These are phyloP conservation scores for Dactylellina sp. DNA, from an alignment of 2,329 filamentous ascomycete genomes.

Conservation along the genomic window DNA sequence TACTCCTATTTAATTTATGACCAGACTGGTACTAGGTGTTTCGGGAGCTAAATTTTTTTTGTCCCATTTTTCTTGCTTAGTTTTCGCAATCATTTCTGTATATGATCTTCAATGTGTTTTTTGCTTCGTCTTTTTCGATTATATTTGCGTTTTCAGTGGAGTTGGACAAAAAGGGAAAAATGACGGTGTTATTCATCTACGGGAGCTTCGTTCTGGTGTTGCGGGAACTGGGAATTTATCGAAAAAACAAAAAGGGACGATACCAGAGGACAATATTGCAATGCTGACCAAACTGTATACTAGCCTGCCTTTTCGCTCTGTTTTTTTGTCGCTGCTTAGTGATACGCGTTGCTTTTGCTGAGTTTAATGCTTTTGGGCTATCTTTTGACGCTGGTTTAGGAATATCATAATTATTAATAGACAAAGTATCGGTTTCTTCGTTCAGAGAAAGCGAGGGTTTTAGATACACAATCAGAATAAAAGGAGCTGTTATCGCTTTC, in stretches of 20 bases:
- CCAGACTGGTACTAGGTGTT: neutral
- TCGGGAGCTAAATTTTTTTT: neutral
- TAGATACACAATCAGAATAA: too few relatives aligned
- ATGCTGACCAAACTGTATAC: constrained; percentile 18
- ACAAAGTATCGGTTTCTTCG: too few relatives aligned
- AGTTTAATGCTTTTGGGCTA: neutral
- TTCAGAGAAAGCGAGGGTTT: too few relatives aligned
- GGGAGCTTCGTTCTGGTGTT: constrained; percentile 20
- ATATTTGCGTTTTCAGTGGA: constrained; percentile 12
- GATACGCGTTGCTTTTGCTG: neutral
- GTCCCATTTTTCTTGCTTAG: neutral
- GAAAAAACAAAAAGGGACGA: constrained; percentile 1
- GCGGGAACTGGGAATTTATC: constrained; percentile 9
- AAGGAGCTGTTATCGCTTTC: too few relatives aligned
- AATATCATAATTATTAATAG: too few relatives aligned
- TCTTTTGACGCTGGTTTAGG: too few relatives aligned
- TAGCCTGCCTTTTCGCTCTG: neutral
- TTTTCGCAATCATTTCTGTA: neutral
- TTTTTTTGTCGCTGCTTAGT: neutral
- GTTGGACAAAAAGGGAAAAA: neutral
- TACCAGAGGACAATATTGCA: too few relatives aligned
- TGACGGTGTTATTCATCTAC: constrained; percentile 15
- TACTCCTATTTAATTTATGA: neutral
- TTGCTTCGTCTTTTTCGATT: neutral
- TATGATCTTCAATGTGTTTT: neutral